Evolutionary conservation across 2,329 filamentous ascomycete genomes (phyloP).

Genomic region (Neopestalotiopsis clavispora): DNA sequence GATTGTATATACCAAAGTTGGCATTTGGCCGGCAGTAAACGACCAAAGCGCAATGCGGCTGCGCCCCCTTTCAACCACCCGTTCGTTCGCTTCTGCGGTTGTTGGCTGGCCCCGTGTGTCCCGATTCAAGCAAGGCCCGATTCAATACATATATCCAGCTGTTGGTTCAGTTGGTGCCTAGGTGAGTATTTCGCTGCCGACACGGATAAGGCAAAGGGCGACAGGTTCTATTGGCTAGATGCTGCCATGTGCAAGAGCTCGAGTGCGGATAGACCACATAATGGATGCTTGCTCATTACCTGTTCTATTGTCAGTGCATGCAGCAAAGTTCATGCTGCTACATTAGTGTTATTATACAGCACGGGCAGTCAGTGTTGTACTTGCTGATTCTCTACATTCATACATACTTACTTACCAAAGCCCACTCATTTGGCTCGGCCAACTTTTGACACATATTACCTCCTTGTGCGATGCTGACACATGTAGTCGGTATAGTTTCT

Average conservation of each 20-base stretch:
- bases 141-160: neutral
- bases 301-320: constrained; percentile 4
- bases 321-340: neutral
- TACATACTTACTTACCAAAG: neutral
- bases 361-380: neutral
- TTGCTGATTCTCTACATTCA: neutral
- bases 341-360: neutral
- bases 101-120: neutral
- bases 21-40: neutral
- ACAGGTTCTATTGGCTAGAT: constrained; percentile 1
- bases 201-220: neutral
- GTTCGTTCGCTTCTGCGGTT: neutral
- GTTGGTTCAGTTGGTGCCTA: neutral
- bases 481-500: neutral
- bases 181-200: neutral
- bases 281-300: constrained; percentile 3
- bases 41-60: neutral
- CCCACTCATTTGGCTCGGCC: neutral
- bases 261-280: constrained; percentile 1
- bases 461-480: too few species aligned
- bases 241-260: neutral
- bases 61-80: neutral
- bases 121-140: constrained; percentile 4
- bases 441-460: too few species aligned
- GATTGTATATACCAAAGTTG: neutral